Evolutionary conservation across 2,329 filamentous ascomycete species (phyloP).

Genomic region (Amphichorda felina): DNA sequence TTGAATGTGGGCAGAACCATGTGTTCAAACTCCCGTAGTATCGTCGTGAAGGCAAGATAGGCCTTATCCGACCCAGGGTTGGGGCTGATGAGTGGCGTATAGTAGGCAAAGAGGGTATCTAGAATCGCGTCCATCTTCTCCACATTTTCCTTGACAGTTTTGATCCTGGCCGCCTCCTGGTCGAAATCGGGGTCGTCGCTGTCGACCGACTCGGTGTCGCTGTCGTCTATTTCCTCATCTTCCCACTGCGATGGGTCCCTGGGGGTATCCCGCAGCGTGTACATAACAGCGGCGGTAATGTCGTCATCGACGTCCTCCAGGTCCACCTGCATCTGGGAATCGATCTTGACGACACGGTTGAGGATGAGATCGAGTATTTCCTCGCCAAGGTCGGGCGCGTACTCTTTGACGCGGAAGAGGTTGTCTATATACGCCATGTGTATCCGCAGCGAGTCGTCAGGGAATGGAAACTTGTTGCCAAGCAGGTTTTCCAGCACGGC

Average conservation of each 20-base stretch:
- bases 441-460: conserved; percentile 63
- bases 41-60: conserved; percentile 61
- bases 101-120: conserved; percentile 77
- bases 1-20: conserved; percentile 86
- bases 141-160: conserved; percentile 67
- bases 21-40: conserved; percentile 76
- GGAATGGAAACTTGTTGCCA: conserved; percentile 58
- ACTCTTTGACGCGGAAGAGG: conserved; percentile 63
- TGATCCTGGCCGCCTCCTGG: conserved; percentile 50
- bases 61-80: conserved; percentile 57
- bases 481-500: conserved; percentile 58
- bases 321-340: conserved; percentile 90
- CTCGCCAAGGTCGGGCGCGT: conserved; percentile 64
- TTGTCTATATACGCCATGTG: conserved; percentile 86
- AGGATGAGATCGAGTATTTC: conserved; percentile 77
- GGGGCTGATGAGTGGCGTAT: conserved; percentile 54
- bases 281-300: conserved; percentile 60
- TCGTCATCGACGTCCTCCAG: conserved; percentile 89
- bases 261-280: conserved; percentile 24
- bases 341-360: conserved; percentile 81
- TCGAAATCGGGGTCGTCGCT: conserved; percentile 59
- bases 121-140: conserved; percentile 87
- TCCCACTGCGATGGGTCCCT: conserved; percentile 23
- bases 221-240: conserved; percentile 49
- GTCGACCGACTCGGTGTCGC: conserved; percentile 58